Conservation (phyloP, 2,329 filamentous ascomycete species). For the Epichloe scottii region DNA sequence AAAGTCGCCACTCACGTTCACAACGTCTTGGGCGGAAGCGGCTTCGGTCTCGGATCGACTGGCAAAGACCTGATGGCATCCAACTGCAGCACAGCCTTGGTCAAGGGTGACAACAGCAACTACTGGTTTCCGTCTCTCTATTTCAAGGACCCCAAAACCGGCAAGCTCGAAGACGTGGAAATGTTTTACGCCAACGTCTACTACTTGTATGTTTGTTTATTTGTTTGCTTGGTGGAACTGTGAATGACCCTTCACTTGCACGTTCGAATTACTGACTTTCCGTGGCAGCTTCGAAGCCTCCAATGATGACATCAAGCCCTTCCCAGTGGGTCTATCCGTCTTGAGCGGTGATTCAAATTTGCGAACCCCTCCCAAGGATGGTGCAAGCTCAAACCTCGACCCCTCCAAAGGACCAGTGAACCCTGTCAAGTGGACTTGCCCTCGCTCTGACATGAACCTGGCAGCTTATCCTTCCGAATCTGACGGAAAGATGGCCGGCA, state of each 20-base stretch:
- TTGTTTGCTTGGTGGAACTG: not conserved
- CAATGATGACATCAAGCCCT: slow-evolving; percentile 54
- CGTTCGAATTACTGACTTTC: not conserved
- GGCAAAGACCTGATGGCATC: slow-evolving; percentile 47
- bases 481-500: slow-evolving; percentile 41
- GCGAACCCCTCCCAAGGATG: slow-evolving; percentile 43
- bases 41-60: slow-evolving; percentile 49
- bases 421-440: slow-evolving; percentile 48
- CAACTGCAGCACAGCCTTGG: slow-evolving; percentile 57
- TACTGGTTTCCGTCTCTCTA: slow-evolving; percentile 69
- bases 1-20: slow-evolving; percentile 50
- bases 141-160: slow-evolving; percentile 50
- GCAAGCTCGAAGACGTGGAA: slow-evolving; percentile 51
- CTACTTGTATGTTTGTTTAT: slow-evolving; percentile 44
- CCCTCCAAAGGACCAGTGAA: slow-evolving; percentile 38
- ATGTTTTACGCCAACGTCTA: slow-evolving; percentile 65
- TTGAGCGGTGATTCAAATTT: slow-evolving; percentile 50
- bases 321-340: slow-evolving; percentile 61
- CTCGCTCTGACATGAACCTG: slow-evolving; percentile 35
- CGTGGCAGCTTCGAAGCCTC: slow-evolving; percentile 41
- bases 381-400: slow-evolving; percentile 37
- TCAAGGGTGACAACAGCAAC: slow-evolving; percentile 57
- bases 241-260: not conserved
- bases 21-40: slow-evolving; percentile 57
- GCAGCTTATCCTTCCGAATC: slow-evolving; percentile 42